Conservation (phyloP, 306 rosid species). For the Cercis canadensis region DNA sequence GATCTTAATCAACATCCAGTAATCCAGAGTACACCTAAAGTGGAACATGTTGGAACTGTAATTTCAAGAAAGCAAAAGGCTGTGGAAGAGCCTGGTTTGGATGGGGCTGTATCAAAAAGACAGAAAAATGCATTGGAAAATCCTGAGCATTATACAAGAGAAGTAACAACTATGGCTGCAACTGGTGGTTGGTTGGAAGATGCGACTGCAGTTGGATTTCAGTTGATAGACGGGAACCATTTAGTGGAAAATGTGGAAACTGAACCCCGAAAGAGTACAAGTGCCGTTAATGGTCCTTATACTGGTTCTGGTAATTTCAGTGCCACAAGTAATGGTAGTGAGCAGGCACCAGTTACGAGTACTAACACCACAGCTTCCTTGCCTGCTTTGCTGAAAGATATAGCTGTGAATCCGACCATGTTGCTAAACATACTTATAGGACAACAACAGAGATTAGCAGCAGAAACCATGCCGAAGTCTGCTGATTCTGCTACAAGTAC, state of each 20-base stretch:
- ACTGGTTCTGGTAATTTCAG: conserved; percentile 36
- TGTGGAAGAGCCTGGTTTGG: conserved; percentile 58
- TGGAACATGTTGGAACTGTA: conserved; percentile 50
- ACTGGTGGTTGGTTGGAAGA: conserved; percentile 87
- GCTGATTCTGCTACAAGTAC: conserved; percentile 50
- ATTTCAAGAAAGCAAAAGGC: conserved; percentile 77
- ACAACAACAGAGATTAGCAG: conserved; percentile 59
- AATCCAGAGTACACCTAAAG: conserved; percentile 56
- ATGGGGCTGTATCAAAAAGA: conserved; percentile 64
- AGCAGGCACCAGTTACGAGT: conserved; percentile 41
- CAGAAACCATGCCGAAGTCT: conserved; percentile 61
- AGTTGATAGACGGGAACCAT: conserved; percentile 54
- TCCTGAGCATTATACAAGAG: conserved; percentile 44
- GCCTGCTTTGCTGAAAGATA: conserved; percentile 67
- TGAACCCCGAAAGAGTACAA: conserved; percentile 49
- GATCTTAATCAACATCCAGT: conserved; percentile 60
- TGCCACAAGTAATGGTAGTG: conserved; percentile 55
- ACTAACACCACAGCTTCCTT: conserved; percentile 48
- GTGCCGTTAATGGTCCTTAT: conserved; percentile 40
- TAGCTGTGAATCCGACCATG: conserved; percentile 83
- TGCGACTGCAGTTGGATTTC: conserved; percentile 45
- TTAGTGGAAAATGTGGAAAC: conserved; percentile 47
- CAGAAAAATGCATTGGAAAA: conserved; percentile 60
- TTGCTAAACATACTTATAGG: conserved; percentile 63
- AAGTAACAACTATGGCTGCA: conserved; percentile 49